phyloP scores from a whole-genome alignment of 257 asterid genomes.

The Schizonepeta tenuifolia region DNA sequence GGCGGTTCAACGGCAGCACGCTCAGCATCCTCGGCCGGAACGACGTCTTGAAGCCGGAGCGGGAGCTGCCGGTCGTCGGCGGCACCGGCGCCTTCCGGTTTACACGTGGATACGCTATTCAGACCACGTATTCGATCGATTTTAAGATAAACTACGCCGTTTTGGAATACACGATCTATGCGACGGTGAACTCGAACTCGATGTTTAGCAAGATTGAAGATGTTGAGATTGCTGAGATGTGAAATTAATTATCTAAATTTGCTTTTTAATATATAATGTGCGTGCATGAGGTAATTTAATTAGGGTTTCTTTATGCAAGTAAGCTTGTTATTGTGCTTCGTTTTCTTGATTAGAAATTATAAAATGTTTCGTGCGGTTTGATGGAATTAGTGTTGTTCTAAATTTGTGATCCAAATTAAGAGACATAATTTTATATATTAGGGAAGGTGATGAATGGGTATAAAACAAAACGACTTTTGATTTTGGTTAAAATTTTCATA shows the following conservation, averaged over 20 bases:
- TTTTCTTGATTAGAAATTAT: too few relatives aligned
- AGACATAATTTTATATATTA: too few relatives aligned
- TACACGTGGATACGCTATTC: slow-evolving; percentile 14
- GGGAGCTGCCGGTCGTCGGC: slow-evolving; percentile 26
- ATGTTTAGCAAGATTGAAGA: background rate
- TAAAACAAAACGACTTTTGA: too few relatives aligned
- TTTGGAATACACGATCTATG: background rate
- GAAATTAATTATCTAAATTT: background rate
- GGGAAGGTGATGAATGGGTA: too few relatives aligned
- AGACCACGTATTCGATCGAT: background rate
- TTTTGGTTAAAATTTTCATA: too few relatives aligned
- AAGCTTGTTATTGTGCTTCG: too few relatives aligned
- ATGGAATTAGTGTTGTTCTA: too few relatives aligned
- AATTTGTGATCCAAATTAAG: too few relatives aligned
- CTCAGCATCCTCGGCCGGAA: slow-evolving; percentile 22
- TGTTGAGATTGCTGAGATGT: background rate
- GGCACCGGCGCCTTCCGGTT: slow-evolving; percentile 28
- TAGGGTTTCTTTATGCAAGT: too few relatives aligned
- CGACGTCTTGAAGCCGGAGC: background rate
- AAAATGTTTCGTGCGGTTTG: too few relatives aligned
- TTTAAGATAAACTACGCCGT: background rate
- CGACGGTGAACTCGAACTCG: background rate
- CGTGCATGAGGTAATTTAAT: too few relatives aligned
- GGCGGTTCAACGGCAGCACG: slow-evolving; percentile 13
- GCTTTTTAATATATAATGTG: too few relatives aligned